phyloP scores from a whole-genome alignment of 176 grass and related monocot species.

The Miscanthus lutarioriparius region DNA sequence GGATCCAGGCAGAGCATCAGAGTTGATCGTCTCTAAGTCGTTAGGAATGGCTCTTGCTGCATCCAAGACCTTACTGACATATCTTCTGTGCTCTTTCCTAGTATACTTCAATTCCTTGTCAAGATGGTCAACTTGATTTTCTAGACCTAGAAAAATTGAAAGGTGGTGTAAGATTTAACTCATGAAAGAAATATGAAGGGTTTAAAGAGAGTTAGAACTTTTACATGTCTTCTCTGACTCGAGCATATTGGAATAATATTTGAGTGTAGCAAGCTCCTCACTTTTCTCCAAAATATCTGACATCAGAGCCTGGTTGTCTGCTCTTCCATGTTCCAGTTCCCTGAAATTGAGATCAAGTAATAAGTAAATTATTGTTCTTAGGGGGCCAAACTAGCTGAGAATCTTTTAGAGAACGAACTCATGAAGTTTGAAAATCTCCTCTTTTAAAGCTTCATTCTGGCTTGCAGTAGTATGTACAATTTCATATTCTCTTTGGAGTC shows the following conservation, averaged over 20 bases:
- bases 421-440: neutral
- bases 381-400: neutral
- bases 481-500: neutral
- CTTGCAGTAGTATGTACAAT: neutral
- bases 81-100: neutral
- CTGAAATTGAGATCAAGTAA: neutral
- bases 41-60: neutral
- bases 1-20: neutral
- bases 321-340: neutral
- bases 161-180: neutral
- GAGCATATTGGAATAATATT: neutral
- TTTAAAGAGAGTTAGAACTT: neutral
- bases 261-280: neutral
- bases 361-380: neutral
- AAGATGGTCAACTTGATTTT: neutral
- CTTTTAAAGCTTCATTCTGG: neutral
- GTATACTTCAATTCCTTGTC: neutral
- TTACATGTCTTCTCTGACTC: conserved; percentile 7
- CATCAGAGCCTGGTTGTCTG: conserved; percentile 6
- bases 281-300: neutral
- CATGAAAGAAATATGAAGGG: neutral
- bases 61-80: neutral
- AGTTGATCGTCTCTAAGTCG: neutral
- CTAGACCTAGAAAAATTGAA: neutral
- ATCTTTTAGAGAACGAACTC: neutral